phyloP scores from a whole-genome alignment of 495 filamentous ascomycete species.

The Podospora anserina region DNA sequence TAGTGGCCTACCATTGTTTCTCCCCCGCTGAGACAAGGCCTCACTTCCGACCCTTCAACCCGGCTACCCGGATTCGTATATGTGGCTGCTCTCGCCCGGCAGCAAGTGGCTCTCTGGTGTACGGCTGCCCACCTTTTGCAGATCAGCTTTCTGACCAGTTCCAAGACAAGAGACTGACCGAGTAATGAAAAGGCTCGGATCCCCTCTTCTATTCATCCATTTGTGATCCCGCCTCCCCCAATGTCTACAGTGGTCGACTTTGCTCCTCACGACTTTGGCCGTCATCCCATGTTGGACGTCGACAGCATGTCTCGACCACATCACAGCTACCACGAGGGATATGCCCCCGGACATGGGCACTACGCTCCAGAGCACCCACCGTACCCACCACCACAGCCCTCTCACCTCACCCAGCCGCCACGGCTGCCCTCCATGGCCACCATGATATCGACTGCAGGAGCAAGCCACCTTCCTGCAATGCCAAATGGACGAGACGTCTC shows the following conservation, averaged over 20 bases:
- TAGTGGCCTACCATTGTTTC: constrained; percentile 10
- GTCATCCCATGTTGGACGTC: constrained; percentile 43
- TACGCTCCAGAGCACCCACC: constrained; percentile 38
- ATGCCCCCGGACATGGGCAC: constrained; percentile 39
- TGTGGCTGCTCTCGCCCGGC: constrained; percentile 22
- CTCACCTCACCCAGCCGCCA: constrained; percentile 23
- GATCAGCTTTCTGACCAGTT: constrained; percentile 3
- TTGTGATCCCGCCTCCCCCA: constrained; percentile 22
- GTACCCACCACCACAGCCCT: constrained; percentile 17
- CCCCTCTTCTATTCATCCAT: constrained; percentile 8
- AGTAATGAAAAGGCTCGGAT: constrained; percentile 21
- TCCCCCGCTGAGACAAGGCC: constrained; percentile 24
- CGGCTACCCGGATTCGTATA: constrained; percentile 29
- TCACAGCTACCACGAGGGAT: constrained; percentile 41
- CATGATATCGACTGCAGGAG: constrained; percentile 27
- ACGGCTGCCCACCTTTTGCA: constrained; percentile 15
- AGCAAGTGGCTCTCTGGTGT: constrained; percentile 19
- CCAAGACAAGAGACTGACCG: constrained; percentile 24
- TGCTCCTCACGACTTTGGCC: constrained; percentile 39
- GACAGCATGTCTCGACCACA: constrained; percentile 46
- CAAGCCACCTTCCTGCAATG: constrained; percentile 26
- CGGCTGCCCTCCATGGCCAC: constrained; percentile 34
- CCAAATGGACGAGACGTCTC: constrained; percentile 30
- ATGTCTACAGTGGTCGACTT: constrained; percentile 43
- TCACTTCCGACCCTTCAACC: constrained; percentile 24